Evolutionary conservation across 208 protist genomes (phyloP), one percentile per base, ranked within the genome.

Genomic region (Leishmania martiniquensis): DNA sequence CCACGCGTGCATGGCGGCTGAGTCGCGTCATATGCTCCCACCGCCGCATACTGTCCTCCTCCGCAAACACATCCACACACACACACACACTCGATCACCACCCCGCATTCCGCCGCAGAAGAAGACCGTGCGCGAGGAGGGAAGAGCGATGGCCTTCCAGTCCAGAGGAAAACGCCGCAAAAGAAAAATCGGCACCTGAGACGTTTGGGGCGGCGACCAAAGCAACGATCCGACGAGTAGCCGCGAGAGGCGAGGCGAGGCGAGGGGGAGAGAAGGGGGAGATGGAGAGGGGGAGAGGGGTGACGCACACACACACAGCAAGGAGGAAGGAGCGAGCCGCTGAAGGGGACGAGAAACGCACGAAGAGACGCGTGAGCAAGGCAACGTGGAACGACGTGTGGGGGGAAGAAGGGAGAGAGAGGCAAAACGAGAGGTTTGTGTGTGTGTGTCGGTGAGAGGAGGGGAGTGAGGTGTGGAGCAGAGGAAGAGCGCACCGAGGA

Each of bases 301-400:
- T 20, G 6, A 49, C 34, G 9, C 63, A 68, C 34, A 12, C 34
- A 57, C 47, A 51, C 52, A 57, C 20, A 55, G 13, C 47, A 13
- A 51, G 15, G 29, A 62, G 7, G 9, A 37, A 10, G 60, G 17
- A 65, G n/a, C 39, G 51, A 75, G 70, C 39, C 1, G 37, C 13
- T 29, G 37, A 75, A 39, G 22, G 73, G 66, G 62, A 74, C 37
- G 63, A 63, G 70, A 17, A 55, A 45, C 52, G 22, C 5, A 25
- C 20, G 22, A n/a, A 32, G 55, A 34, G n/a, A n/a, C 3, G n/a
- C 34, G n/a, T 34, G 13, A 29, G 20, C 55, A 60, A 37, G 12
- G 17, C 10, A n/a, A 51, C n/a, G n/a, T n/a, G n/a, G n/a, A n/a
- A n/a, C n/a, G 22, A 6, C 9, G 15, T 9, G 22, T 29, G 52